Base-by-base conservation (phyloP, 2,329 filamentous ascomycete genomes). In the Amauroascus niger region DNA sequence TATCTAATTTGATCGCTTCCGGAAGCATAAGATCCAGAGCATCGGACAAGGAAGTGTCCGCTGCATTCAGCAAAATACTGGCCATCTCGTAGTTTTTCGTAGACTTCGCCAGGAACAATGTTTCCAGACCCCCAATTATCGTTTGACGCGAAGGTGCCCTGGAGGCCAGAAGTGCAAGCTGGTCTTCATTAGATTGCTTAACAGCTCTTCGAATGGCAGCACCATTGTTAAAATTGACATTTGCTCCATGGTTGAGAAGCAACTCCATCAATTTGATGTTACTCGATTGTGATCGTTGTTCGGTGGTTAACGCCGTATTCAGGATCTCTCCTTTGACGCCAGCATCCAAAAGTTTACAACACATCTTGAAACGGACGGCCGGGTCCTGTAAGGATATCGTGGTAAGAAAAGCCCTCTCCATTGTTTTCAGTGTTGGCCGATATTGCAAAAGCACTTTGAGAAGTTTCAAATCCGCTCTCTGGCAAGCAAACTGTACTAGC, bases 141-240 rank as follows among this genome's bases (percentile, higher is more conserved):
- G 54, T 59, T n/a, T 58, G 45, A 1, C 39, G 49, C 5, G 57
- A 56, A 4, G 53, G 57, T 5, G 30, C 45, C 26, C 41, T 55
- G 16, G 55, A 57, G 16, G 59, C 43, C 3, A 60, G 30, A 11
- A 59, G 44, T 3, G 37, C 32, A 20, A 60, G 44, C 40, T 60
- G 57, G 47, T 54, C 44, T n/a, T 54, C 57, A 32, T 60, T 43
- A 6, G 49, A 58, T 3, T 52, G 41, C 18, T 55, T 49, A 28
- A 60, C 52, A 9, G 59, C 57, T 51, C 43, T 55, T 37, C 46
- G 57, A 32, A 60, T 55, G 9, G 52, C 52, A 49, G 52, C 33
- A 18, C 59, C 59, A 43, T 56, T 48, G 6, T 55, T 55, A 30
- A 49, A 53, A 26, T 60, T 55, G 16, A 60, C 53, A 47, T 59